phyloP scores from a whole-genome alignment of 306 rosid genomes.

The Adenanthera pavonina region DNA sequence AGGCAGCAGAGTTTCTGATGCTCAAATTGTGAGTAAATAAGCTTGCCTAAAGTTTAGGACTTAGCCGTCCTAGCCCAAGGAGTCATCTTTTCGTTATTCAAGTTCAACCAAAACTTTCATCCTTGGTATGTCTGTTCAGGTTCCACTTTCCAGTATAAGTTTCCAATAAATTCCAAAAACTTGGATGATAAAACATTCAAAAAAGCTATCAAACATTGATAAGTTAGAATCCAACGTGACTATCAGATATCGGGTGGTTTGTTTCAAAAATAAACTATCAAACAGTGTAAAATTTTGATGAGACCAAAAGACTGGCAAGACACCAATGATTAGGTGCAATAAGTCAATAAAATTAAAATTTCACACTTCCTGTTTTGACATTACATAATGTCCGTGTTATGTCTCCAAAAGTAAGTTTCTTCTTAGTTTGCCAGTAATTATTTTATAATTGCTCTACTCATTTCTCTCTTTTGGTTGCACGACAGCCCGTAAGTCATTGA shows the following conservation, averaged over 20 bases:
- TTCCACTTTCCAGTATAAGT: conserved; percentile 9
- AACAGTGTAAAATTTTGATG: not conserved
- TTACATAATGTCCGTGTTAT: no score
- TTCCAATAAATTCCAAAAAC: not conserved
- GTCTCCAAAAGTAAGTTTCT: not conserved
- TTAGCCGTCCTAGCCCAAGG: not conserved
- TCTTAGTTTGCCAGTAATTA: not conserved
- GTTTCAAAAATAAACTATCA: not conserved
- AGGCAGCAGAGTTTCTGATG: not conserved
- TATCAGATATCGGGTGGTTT: no score
- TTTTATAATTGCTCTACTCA: not conserved
- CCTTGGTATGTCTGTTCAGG: not conserved
- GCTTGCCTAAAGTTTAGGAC: not conserved
- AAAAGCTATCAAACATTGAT: no score
- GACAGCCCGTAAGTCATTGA: not conserved
- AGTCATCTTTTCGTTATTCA: not conserved
- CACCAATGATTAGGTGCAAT: not conserved
- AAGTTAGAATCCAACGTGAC: no score
- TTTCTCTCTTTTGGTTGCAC: not conserved
- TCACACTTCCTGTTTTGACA: not conserved
- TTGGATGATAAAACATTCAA: conserved; percentile 1
- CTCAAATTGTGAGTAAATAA: conserved; percentile 10
- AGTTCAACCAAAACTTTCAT: conserved; percentile 26
- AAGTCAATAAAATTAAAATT: conserved; percentile 26
- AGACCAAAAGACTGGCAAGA: conserved; percentile 7